phyloP scores from a whole-genome alignment of 2,329 filamentous ascomycete genomes.

The Hymenoscyphus occultus region DNA sequence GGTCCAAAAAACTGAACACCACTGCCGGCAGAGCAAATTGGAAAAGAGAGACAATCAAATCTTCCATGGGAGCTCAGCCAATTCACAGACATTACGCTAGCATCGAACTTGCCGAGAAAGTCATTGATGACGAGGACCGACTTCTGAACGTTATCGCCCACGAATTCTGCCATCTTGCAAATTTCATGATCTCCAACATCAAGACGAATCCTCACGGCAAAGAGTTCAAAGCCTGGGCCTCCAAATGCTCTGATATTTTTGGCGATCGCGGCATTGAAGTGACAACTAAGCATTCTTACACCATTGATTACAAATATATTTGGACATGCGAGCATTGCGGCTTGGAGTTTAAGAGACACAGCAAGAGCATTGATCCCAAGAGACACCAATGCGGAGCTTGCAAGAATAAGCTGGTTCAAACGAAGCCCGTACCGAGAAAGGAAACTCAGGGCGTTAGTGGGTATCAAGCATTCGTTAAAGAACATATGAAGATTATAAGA shows the following conservation, averaged over 20 bases:
- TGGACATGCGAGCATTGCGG: slow-evolving; percentile 75
- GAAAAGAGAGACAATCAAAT: slow-evolving; percentile 56
- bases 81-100: slow-evolving; percentile 59
- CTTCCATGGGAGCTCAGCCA: slow-evolving; percentile 16
- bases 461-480: slow-evolving; percentile 62
- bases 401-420: slow-evolving; percentile 67
- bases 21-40: slow-evolving; percentile 76
- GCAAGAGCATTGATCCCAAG: slow-evolving; percentile 73
- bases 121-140: slow-evolving; percentile 74
- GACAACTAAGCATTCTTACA: slow-evolving; percentile 86
- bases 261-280: slow-evolving; percentile 65
- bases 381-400: slow-evolving; percentile 77
- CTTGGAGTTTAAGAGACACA: slow-evolving; percentile 76
- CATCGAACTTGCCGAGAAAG: slow-evolving; percentile 86
- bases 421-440: slow-evolving; percentile 69
- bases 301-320: slow-evolving; percentile 88
- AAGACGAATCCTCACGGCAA: slow-evolving; percentile 76
- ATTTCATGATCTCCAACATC: slow-evolving; percentile 80
- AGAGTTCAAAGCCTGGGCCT: slow-evolving; percentile 76
- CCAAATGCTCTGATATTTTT: slow-evolving; percentile 55
- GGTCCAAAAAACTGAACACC: slow-evolving; percentile 76
- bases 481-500: slow-evolving; percentile 62
- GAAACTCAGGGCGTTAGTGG: slow-evolving; percentile 39
- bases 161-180: slow-evolving; percentile 92
- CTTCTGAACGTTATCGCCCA: slow-evolving; percentile 91